Evolutionary conservation across 257 asterid genomes (phyloP).

Genomic region (Voacanga thouarsii): DNA sequence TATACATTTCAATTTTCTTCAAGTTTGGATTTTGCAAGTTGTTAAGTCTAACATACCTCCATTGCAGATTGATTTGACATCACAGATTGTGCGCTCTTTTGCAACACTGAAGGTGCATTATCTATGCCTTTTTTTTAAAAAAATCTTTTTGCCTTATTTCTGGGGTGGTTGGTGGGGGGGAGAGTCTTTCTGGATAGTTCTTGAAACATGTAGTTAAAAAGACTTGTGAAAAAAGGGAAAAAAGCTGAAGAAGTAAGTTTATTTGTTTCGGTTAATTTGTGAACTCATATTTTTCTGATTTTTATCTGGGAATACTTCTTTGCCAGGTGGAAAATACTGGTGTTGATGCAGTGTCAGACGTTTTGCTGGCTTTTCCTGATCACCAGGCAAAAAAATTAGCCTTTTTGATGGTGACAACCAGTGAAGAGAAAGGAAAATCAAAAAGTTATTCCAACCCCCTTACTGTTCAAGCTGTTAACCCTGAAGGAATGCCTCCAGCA

Average conservation of each 20-base stretch:
- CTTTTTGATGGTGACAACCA: conserved; percentile 40
- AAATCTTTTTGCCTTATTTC: not conserved
- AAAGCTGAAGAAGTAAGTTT: not conserved
- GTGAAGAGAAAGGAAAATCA: conserved; percentile 73
- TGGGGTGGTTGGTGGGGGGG: not conserved
- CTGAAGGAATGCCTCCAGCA: conserved; percentile 61
- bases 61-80: conserved; percentile 88
- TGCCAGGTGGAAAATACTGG: conserved; percentile 73
- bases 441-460: conserved; percentile 49
- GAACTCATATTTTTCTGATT: not conserved
- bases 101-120: conserved; percentile 60
- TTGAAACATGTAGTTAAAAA: not conserved
- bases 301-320: not conserved
- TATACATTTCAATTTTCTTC: no score
- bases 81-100: conserved; percentile 61
- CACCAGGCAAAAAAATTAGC: conserved; percentile 63
- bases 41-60: conserved; percentile 1
- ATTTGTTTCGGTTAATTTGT: conserved; percentile 7
- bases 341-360: conserved; percentile 47
- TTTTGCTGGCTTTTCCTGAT: conserved; percentile 68
- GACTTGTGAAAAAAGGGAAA: no score
- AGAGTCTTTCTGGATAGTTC: not conserved
- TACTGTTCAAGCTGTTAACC: conserved; percentile 43
- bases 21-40: not conserved
- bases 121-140: conserved; percentile 7